Evolutionary conservation across 306 rosid genomes (phyloP), one percentile per base, ranked within the genome.

Genomic region (Chamaecrista fasciculata): DNA sequence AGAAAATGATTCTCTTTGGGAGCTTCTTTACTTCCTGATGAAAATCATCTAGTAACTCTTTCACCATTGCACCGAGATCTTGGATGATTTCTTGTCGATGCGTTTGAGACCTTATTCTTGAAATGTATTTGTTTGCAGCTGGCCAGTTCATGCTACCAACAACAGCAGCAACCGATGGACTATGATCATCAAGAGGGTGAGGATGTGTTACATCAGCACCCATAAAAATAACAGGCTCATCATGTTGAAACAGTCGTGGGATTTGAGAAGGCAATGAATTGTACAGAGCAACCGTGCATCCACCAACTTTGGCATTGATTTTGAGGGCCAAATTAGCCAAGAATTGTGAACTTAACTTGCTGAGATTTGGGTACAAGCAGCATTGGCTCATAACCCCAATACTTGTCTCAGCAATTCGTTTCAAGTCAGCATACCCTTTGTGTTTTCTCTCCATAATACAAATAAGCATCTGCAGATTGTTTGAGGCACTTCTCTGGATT

Each of bases 91-190:
- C 99, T 81, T 95, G 97, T 14, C 97, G 72, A 37, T 95, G 99
- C n/a, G 92, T 95, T 74, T 95, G 97, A 47, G 99, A 95, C 81
- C 97, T 82, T 91, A 95, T 95, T 83, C 97, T 85, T 14, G 99
- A 95, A 24, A 84, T 85, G 8, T 95, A 95, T 78, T 89, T 95
- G 87, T 91, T 95, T 28, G 99, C 97, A 48, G 96, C 86, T 7
- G 99, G 99, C 99, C 99, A 95, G 46, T 95, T 95, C 96, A 91
- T 86, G 88, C 99, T 95, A 8, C 96, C 91, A 71, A 95, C 99
- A 47, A 95, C 99, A 56, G 99, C 99, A 18, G 97, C 97, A 31
- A 95, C 89, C 11, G 99, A 95, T 42, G 99, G 99, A 77, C 99
- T 95, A 11, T 72, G 83, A 69, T 95, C 99, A 67, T 95, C 99